These are phyloP conservation scores for Boletus sp. DNA, from an alignment of 768 basidiomycete species.

Conservation along the genomic window DNA sequence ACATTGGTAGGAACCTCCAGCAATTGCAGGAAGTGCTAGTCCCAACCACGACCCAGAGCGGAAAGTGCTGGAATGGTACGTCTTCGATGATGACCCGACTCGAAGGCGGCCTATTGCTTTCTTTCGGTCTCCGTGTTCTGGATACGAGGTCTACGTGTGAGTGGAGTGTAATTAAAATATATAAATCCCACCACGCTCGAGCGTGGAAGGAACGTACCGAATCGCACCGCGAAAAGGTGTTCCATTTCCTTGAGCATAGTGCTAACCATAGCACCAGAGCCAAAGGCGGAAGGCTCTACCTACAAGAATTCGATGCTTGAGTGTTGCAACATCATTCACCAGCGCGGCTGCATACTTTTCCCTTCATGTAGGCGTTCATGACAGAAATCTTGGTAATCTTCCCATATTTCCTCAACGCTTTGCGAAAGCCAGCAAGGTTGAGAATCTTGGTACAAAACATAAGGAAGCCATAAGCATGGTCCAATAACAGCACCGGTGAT, in stretches of 20 bases:
- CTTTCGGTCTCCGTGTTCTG: constrained; percentile 73
- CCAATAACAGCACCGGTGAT: not conserved
- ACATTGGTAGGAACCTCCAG: constrained; percentile 63
- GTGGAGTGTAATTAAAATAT: not conserved
- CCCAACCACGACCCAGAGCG: constrained; percentile 73
- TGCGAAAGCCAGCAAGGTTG: constrained; percentile 88
- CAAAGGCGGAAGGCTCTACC: constrained; percentile 68
- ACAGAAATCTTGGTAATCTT: constrained; percentile 72
- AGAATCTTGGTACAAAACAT: constrained; percentile 49
- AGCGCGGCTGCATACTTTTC: constrained; percentile 48
- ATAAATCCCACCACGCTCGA: not conserved
- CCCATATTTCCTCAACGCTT: constrained; percentile 83
- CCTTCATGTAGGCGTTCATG: constrained; percentile 74
- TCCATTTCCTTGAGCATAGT: constrained; percentile 76
- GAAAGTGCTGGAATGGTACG: constrained; percentile 69
- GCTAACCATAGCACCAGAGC: constrained; percentile 56
- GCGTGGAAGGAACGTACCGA: constrained; percentile 50
- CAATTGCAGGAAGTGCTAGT: constrained; percentile 63
- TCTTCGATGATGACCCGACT: constrained; percentile 45
- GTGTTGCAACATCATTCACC: not conserved
- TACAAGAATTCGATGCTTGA: constrained; percentile 22
- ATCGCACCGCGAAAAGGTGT: constrained; percentile 67
- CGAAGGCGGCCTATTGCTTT: constrained; percentile 68
- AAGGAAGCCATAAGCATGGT: not conserved
- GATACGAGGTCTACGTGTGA: not conserved